Conservation (phyloP, 257 asterid species). For the Primulina huaijiensis region DNA sequence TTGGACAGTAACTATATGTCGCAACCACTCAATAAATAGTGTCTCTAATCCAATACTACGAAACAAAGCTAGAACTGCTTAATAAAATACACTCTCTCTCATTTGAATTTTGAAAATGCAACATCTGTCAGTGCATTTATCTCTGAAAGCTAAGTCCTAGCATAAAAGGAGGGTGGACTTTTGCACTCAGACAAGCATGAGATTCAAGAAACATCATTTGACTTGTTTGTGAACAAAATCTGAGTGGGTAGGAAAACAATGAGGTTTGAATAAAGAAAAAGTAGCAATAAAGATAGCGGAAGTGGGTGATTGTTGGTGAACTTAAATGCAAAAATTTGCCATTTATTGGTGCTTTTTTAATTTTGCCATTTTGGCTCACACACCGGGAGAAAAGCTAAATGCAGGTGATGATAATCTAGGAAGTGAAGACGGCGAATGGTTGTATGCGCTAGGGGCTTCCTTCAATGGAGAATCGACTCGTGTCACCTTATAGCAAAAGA, state of each 20-base stretch:
- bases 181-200: conserved; percentile 26
- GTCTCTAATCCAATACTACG: conserved; percentile 26
- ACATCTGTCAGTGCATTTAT: conserved; percentile 23
- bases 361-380: not conserved
- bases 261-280: conserved; percentile 21
- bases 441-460: not conserved
- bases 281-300: conserved; percentile 3
- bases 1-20: conserved; percentile 29
- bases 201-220: conserved; percentile 33
- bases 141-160: conserved; percentile 40
- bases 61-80: conserved; percentile 2
- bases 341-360: conserved; percentile 18
- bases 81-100: conserved; percentile 31
- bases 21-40: conserved; percentile 10
- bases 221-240: conserved; percentile 42
- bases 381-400: not conserved
- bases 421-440: not conserved
- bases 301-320: conserved; percentile 40
- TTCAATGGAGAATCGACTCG: not conserved
- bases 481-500: not conserved
- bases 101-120: conserved; percentile 21
- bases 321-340: conserved; percentile 28
- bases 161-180: conserved; percentile 27
- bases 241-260: conserved; percentile 49
- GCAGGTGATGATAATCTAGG: not conserved